Conservation (phyloP, 768 basidiomycete genomes). For the Imleria badia region DNA sequence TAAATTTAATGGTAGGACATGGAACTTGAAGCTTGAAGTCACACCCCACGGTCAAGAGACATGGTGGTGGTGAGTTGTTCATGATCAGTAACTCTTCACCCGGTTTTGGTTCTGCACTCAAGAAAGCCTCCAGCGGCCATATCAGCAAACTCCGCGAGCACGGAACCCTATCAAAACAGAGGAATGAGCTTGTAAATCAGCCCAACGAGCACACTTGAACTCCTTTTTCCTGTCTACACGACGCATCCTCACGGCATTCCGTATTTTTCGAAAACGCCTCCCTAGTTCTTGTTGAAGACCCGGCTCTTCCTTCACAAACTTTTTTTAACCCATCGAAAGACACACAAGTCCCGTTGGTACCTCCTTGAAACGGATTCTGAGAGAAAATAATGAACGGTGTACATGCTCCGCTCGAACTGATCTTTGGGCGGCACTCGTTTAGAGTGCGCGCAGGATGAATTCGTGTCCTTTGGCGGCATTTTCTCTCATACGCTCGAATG, state of each 20-base stretch:
- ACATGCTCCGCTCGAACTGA: conserved; percentile 81
- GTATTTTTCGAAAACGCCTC: conserved; percentile 81
- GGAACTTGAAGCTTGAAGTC: no score
- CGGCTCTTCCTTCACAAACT: conserved; percentile 67
- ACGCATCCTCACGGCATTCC: conserved; percentile 91
- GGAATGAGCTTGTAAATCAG: background rate
- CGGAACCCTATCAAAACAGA: conserved; percentile 65
- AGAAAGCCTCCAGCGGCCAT: conserved; percentile 68
- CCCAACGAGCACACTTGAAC: conserved; percentile 65
- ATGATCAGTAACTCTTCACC: conserved; percentile 76
- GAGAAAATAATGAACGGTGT: conserved; percentile 67
- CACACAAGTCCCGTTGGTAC: background rate
- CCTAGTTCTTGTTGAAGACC: conserved; percentile 67
- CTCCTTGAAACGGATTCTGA: background rate
- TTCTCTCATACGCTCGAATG: conserved; percentile 94
- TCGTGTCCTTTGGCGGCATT: conserved; percentile 56
- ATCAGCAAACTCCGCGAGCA: conserved; percentile 88
- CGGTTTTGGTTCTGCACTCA: conserved; percentile 80
- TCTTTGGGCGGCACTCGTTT: conserved; percentile 57
- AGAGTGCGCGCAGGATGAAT: conserved; percentile 70
- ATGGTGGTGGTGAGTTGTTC: conserved; percentile 65
- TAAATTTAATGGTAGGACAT: background rate
- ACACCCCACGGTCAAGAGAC: no score
- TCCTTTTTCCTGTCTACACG: conserved; percentile 73
- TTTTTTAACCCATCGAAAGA: conserved; percentile 63